Evolutionary conservation across 768 basidiomycete genomes (phyloP).

Genomic region (Auricularia sp.): DNA sequence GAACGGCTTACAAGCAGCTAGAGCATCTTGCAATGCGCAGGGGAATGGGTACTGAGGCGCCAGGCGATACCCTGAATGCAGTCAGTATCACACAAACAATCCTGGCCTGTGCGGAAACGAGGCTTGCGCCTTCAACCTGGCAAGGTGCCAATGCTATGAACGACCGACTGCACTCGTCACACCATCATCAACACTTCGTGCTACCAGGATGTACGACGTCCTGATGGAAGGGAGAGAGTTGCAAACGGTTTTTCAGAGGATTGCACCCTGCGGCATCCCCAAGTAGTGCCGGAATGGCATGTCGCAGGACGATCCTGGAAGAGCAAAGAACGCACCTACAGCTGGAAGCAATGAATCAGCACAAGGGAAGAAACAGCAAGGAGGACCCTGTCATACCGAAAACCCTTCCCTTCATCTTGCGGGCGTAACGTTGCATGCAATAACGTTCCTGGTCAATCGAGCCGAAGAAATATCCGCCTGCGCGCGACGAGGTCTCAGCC

Average conservation of each 20-base stretch:
- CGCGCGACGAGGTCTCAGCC: not conserved
- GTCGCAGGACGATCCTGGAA: too few species aligned
- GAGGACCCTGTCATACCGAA: constrained; percentile 26
- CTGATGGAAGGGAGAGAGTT: too few species aligned
- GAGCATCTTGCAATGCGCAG: constrained; percentile 77
- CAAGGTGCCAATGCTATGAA: too few species aligned
- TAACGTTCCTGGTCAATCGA: constrained; percentile 55
- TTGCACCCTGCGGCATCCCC: too few species aligned
- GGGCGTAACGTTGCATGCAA: constrained; percentile 47
- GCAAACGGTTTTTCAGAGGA: too few species aligned
- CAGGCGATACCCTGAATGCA: constrained; percentile 35
- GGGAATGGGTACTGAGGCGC: constrained; percentile 97
- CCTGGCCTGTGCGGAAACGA: not conserved
- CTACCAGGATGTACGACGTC: too few species aligned
- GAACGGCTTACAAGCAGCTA: constrained; percentile 66
- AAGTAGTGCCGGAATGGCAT: too few species aligned
- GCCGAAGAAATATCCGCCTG: constrained; percentile 64
- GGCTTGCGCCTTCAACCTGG: not conserved
- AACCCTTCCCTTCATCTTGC: constrained; percentile 87
- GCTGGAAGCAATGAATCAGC: not conserved
- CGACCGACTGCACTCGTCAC: too few species aligned
- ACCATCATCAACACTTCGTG: too few species aligned
- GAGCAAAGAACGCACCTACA: too few species aligned
- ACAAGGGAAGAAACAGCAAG: not conserved
- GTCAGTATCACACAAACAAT: not conserved